Evolutionary conservation across 106 monocot species (phyloP).

Genomic region (Dioscorea alata): DNA sequence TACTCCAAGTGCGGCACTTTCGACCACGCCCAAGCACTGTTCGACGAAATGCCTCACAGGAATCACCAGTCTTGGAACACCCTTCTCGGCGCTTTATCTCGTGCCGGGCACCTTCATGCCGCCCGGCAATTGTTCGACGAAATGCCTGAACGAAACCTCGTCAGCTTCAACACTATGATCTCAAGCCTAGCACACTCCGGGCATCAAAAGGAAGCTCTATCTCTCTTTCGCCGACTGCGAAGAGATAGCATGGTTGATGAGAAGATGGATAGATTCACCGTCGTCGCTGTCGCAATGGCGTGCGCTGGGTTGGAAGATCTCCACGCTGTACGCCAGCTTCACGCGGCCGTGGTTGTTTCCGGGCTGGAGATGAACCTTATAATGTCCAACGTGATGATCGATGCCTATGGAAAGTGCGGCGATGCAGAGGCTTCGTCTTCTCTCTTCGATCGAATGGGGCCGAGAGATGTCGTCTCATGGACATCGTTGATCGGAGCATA

Average conservation of each 20-base stretch:
- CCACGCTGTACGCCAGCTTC: slow-evolving; percentile 30
- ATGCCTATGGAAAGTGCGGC: slow-evolving; percentile 64
- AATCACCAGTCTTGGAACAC: slow-evolving; percentile 55
- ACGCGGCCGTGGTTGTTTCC: slow-evolving; percentile 14
- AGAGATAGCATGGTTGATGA: not conserved
- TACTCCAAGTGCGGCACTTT: slow-evolving; percentile 27
- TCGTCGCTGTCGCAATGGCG: slow-evolving; percentile 34
- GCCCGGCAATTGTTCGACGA: slow-evolving; percentile 28
- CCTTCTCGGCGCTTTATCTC: slow-evolving; percentile 22
- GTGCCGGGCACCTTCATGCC: slow-evolving; percentile 2
- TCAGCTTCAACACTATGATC: slow-evolving; percentile 48
- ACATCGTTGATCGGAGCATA: slow-evolving; percentile 45
- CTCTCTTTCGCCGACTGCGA: slow-evolving; percentile 28
- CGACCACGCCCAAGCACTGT: slow-evolving; percentile 11
- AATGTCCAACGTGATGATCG: slow-evolving; percentile 44
- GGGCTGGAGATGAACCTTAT: slow-evolving; percentile 32
- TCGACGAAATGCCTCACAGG: slow-evolving; percentile 32
- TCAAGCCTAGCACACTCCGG: slow-evolving; percentile 27
- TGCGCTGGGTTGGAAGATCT: slow-evolving; percentile 22
- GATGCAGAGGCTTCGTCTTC: slow-evolving; percentile 14
- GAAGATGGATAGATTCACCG: slow-evolving; percentile 48
- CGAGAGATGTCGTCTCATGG: slow-evolving; percentile 52
- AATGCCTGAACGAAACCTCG: slow-evolving; percentile 43
- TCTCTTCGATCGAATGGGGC: slow-evolving; percentile 38
- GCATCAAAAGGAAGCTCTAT: slow-evolving; percentile 15